A percentile compares a stretch with the other conserved stretches of the same genome.
phyloP scores from a whole-genome alignment of 2,329 filamentous ascomycete genomes.

The Aspergillus pseudoglaucus region DNA sequence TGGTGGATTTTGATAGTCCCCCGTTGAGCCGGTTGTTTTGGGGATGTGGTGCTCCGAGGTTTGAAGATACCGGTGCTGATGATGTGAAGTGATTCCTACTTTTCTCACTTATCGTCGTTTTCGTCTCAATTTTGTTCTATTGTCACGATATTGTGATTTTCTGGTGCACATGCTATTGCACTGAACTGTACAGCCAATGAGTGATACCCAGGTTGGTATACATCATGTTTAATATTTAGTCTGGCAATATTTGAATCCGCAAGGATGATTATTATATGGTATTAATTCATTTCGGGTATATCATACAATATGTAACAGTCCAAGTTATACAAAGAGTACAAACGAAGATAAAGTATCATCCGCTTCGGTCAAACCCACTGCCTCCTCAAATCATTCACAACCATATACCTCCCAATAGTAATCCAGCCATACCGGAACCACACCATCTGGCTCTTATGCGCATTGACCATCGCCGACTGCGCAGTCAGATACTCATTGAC shows the following conservation, averaged over 20 bases:
- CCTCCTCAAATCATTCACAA: conserved; percentile 75
- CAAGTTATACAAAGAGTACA: background rate
- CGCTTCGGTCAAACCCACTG: conserved; percentile 39
- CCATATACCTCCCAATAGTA: conserved; percentile 83
- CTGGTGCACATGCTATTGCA: no score
- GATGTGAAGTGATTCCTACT: background rate
- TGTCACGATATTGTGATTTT: no score
- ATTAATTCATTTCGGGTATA: background rate
- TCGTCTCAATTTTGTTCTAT: no score
- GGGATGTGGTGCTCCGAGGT: background rate
- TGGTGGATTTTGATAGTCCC: conserved; percentile 3
- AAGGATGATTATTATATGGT: background rate
- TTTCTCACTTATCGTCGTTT: no score
- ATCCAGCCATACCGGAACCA: conserved; percentile 99
- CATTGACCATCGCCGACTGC: conserved; percentile 79
- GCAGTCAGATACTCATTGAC: conserved; percentile 60
- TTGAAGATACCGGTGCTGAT: background rate
- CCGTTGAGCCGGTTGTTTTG: conserved; percentile 14
- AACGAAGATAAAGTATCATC: background rate
- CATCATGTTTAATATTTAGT: no score
- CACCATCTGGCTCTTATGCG: conserved; percentile 92
- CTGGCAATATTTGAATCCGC: no score
- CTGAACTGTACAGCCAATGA: no score
- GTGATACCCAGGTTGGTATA: no score
- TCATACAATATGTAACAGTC: background rate